phyloP scores from a whole-genome alignment of 2,329 filamentous ascomycete species.

The Penicillium sp. region DNA sequence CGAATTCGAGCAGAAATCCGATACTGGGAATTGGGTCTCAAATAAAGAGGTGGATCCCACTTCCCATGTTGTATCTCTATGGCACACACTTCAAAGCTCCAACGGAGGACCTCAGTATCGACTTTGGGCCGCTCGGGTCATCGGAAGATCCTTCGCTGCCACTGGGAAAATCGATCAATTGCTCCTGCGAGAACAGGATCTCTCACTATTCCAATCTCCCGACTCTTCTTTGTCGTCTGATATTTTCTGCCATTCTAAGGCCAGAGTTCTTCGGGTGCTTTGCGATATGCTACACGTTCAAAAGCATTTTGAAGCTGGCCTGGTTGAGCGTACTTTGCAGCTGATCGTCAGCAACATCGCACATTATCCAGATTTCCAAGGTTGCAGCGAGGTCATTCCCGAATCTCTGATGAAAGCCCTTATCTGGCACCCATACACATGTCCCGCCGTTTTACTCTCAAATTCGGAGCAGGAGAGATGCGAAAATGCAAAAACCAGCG shows the following conservation, averaged over 20 bases:
- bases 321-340: conserved; percentile 47
- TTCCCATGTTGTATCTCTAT: conserved; percentile 64
- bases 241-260: conserved; percentile 51
- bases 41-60: conserved; percentile 64
- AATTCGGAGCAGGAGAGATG: conserved; percentile 19
- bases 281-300: conserved; percentile 60
- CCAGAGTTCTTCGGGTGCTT: conserved; percentile 60
- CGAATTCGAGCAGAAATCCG: conserved; percentile 64
- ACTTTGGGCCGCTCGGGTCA: conserved; percentile 78
- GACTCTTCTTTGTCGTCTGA: conserved; percentile 8
- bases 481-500: conserved; percentile 14
- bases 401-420: conserved; percentile 39
- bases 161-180: conserved; percentile 60
- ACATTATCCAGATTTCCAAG: conserved; percentile 28
- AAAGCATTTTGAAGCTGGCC: conserved; percentile 47
- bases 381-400: conserved; percentile 39
- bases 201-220: conserved; percentile 21
- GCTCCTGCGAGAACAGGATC: conserved; percentile 45
- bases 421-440: conserved; percentile 43
- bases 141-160: conserved; percentile 79
- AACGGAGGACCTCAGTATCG: conserved; percentile 67
- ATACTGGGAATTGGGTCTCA: conserved; percentile 64
- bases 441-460: conserved; percentile 31
- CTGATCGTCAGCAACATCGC: conserved; percentile 39
- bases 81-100: conserved; percentile 69